phyloP scores from a whole-genome alignment of 208 protist species.

The Leishmania guyanensis region DNA sequence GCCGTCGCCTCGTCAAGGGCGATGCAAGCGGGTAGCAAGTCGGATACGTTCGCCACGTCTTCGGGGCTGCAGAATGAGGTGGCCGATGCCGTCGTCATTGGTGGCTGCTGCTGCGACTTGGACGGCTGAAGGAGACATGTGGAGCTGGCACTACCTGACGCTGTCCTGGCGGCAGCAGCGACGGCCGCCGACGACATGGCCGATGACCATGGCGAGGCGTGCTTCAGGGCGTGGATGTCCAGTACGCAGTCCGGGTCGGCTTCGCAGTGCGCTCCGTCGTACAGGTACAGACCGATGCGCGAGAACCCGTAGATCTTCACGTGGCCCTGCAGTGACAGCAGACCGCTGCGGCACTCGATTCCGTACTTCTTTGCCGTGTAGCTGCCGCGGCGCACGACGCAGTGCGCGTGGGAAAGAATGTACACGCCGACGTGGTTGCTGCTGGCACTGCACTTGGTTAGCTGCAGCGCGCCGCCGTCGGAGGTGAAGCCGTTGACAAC shows the following conservation, averaged over 20 bases:
- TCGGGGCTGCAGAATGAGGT: neutral
- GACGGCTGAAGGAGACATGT: neutral
- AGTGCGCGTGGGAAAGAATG: conserved; percentile 63
- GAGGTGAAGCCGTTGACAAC: conserved; percentile 76
- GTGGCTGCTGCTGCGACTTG: neutral
- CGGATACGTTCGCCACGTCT: conserved; percentile 13
- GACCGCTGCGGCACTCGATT: conserved; percentile 55
- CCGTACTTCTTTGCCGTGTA: conserved; percentile 66
- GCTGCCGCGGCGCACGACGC: conserved; percentile 50
- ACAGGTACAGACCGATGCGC: conserved; percentile 61
- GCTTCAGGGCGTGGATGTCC: conserved; percentile 41
- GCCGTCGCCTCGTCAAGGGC: conserved; percentile 54
- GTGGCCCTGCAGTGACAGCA: conserved; percentile 61
- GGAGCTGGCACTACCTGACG: conserved; percentile 12
- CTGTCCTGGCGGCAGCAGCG: neutral
- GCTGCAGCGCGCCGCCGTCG: conserved; percentile 49
- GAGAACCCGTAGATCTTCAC: conserved; percentile 71
- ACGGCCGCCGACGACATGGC: neutral
- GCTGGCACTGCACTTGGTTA: conserved; percentile 60
- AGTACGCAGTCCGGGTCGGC: conserved; percentile 46
- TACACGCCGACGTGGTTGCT: conserved; percentile 72
- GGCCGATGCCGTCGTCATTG: neutral
- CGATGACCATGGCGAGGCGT: neutral
- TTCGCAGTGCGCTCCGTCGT: conserved; percentile 46
- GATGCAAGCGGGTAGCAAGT: conserved; percentile 58